Percentiles rank a stretch among this genome's conserved stretches.
These are phyloP conservation scores for Tetrapisispora nanseiensis DNA, from an alignment of 805 yeast genomes.

Conservation along the genomic window DNA sequence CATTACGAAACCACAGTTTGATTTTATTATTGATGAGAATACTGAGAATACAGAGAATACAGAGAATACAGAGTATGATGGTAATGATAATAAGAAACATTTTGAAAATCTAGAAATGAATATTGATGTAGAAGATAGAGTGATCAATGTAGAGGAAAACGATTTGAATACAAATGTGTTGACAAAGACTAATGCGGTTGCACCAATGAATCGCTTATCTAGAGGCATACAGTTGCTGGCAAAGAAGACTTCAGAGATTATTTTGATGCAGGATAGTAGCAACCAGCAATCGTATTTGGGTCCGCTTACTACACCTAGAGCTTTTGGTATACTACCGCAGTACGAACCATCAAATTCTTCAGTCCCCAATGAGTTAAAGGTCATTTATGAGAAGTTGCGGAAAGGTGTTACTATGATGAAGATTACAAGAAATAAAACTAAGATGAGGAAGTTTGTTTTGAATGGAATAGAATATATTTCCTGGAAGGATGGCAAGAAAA, in stretches of 20 bases:
- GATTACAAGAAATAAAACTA: slow-evolving; percentile 25
- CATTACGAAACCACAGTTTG: no score
- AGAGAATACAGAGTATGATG: no score
- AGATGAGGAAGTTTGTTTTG: slow-evolving; percentile 16
- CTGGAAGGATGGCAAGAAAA: slow-evolving; percentile 25
- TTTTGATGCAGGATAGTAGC: background rate
- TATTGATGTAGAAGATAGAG: background rate
- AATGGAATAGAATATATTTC: slow-evolving; percentile 13
- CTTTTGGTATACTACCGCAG: slow-evolving; percentile 11
- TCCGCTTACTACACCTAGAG: slow-evolving; percentile 19
- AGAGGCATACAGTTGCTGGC: slow-evolving; percentile 10
- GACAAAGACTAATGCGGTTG: no score
- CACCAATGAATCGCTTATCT: no score
- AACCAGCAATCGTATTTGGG: slow-evolving; percentile 9
- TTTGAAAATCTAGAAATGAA: no score
- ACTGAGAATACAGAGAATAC: no score
- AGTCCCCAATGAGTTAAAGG: slow-evolving; percentile 6
- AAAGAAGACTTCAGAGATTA: slow-evolving; percentile 11
- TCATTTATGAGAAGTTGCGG: slow-evolving; percentile 9
- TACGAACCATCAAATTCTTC: slow-evolving; percentile 6
- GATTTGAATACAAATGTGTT: background rate
- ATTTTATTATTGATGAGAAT: background rate
- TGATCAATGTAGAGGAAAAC: background rate
- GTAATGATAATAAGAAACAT: no score
- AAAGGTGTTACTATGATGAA: slow-evolving; percentile 20